These are phyloP conservation scores for Fraxinus greggii DNA, from an alignment of 305 asterid genomes.

Conservation along the genomic window DNA sequence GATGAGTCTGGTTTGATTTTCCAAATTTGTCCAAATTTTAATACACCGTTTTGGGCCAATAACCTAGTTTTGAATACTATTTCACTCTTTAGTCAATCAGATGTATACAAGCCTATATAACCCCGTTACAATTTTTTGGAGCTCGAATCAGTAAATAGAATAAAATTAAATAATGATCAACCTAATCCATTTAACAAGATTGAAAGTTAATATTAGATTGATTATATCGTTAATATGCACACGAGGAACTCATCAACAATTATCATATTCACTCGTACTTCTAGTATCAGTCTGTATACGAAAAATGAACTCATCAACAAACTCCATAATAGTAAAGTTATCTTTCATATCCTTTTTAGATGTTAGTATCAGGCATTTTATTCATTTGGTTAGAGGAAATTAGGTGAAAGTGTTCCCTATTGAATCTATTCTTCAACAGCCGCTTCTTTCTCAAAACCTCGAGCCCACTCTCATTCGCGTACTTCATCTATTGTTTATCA, in stretches of 20 bases:
- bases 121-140: no score
- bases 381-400: not conserved
- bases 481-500: not conserved
- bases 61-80: no score
- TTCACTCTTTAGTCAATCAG: not conserved
- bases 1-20: not conserved
- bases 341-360: not conserved
- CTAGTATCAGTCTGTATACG: not conserved
- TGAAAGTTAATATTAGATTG: no score
- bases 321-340: not conserved
- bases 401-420: no score
- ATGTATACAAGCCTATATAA: not conserved
- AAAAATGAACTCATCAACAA: not conserved
- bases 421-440: not conserved
- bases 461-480: not conserved
- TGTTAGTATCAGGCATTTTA: no score
- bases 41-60: not conserved
- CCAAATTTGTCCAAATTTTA: not conserved
- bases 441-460: not conserved
- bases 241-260: no score
- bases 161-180: not conserved
- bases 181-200: not conserved
- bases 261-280: not conserved
- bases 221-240: no score
- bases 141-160: not conserved